phyloP scores from a whole-genome alignment of 1,139 yeast species.

The Lipomyces yarrowii region DNA sequence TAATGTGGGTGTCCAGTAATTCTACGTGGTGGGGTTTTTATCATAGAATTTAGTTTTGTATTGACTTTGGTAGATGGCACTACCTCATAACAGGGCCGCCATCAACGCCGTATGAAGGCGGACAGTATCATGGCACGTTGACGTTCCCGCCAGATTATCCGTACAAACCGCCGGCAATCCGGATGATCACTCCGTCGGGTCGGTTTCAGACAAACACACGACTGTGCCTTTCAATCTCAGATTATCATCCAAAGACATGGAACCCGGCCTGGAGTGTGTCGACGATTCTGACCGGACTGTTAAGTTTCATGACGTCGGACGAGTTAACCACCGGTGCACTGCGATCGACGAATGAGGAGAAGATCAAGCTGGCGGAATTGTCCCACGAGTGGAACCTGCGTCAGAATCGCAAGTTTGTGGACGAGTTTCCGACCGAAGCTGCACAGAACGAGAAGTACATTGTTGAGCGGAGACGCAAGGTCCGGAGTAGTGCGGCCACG shows the following conservation, averaged over 20 bases:
- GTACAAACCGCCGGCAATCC: conserved; percentile 87
- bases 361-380: conserved; percentile 51
- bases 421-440: conserved; percentile 71
- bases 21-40: conserved; percentile 26
- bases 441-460: conserved; percentile 46
- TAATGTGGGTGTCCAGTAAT: conserved; percentile 56
- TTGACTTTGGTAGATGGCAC: conserved; percentile 55
- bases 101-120: conserved; percentile 77
- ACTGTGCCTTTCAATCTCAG: conserved; percentile 85
- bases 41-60: conserved; percentile 42
- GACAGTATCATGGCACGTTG: conserved; percentile 88
- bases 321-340: conserved; percentile 59
- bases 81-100: conserved; percentile 85
- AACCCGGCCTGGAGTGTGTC: conserved; percentile 94
- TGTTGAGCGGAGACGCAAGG: background rate
- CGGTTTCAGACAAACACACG: conserved; percentile 77
- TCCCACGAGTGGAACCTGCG: conserved; percentile 68
- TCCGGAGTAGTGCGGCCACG: conserved; percentile 3
- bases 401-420: conserved; percentile 56
- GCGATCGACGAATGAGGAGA: conserved; percentile 53
- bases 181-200: conserved; percentile 87
- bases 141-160: conserved; percentile 88
- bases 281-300: conserved; percentile 78
- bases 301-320: conserved; percentile 78
- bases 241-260: conserved; percentile 93